Percentiles rank a stretch among this genome's conserved stretches.
Evolutionary conservation across 805 yeast species (phyloP).

Genomic region (Clavispora fructus): DNA sequence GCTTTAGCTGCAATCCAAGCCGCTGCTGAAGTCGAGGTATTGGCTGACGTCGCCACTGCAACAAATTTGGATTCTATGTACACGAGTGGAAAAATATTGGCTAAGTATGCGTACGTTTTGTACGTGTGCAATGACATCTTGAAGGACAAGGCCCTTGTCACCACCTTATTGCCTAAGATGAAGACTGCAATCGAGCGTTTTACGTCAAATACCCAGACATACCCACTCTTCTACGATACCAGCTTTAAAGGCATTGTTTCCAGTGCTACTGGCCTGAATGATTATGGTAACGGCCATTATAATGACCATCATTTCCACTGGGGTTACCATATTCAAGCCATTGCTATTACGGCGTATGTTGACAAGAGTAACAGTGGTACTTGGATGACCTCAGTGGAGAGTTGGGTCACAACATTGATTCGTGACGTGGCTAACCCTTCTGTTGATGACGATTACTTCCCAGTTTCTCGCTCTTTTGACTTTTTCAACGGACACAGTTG

Average conservation of each 20-base stretch:
- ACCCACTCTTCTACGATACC: slow-evolving; percentile 53
- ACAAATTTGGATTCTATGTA: slow-evolving; percentile 41
- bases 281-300: slow-evolving; percentile 71
- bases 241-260: slow-evolving; percentile 54
- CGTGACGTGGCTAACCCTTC: slow-evolving; percentile 68
- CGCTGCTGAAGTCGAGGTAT: slow-evolving; percentile 14
- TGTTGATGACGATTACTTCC: slow-evolving; percentile 48
- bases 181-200: slow-evolving; percentile 42
- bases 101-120: slow-evolving; percentile 53
- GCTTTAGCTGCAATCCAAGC: slow-evolving; percentile 9
- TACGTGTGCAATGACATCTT: slow-evolving; percentile 47
- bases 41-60: slow-evolving; percentile 39
- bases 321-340: slow-evolving; percentile 79
- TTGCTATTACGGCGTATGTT: slow-evolving; percentile 68
- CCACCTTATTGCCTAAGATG: slow-evolving; percentile 27
- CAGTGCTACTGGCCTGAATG: slow-evolving; percentile 28
- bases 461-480: slow-evolving; percentile 61
- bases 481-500: slow-evolving; percentile 73
- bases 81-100: slow-evolving; percentile 49
- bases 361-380: slow-evolving; percentile 56
- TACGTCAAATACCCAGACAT: slow-evolving; percentile 36
- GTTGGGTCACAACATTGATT: slow-evolving; percentile 56
- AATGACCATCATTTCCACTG: slow-evolving; percentile 89
- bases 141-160: slow-evolving; percentile 35
- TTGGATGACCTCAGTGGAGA: slow-evolving; percentile 45